Evolutionary conservation across 2,329 filamentous ascomycete species (phyloP), one percentile per base, ranked within the genome.

Genomic region (Sporothrix schenckii): DNA sequence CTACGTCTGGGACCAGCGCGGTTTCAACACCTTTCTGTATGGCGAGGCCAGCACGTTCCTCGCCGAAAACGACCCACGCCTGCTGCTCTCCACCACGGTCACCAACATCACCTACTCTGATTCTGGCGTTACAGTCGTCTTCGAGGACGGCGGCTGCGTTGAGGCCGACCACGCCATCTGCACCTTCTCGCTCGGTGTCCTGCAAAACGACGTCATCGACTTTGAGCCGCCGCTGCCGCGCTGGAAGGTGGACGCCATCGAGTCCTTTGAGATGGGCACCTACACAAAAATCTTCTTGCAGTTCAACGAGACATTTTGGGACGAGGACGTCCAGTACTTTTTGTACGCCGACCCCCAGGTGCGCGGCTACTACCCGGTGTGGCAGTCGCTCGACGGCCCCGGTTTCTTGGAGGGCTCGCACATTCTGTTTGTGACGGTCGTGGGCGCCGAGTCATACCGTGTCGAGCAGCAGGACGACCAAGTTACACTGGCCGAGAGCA

Each of bases 161-260:
- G 68, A 69, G 58, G 68, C 68, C 68, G 68, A 69, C 27, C 54
- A 69, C 34, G 68, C 68, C 47, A 69, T 69, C 56, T 69, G 68
- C 68, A 69, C 68, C 16, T 69, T 69, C 16, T 63, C 68, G 56
- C 56, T 69, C 27, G 68, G 68, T n/a, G 68, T 69, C 19, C 58
- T 69, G 27, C 68, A 69, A 19, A 69, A 69, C 56, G 56, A 52
- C 14, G 56, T 60, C 16, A 47, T 69, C 30, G 30, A 30, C 11
- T 69, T 69, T 30, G 30, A 47, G 49, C 68, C 68, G 19, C 44
- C 56, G n/a, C 58, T 69, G 24, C 68, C 68, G 7, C 44, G 47
- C 47, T 69, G 68, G 68, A 69, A 69, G 34, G 53, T 61, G 4
- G 56, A 69, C 19, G 68, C 68, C 47, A 53, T 69, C 49, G 44